Percentiles rank a stretch among this genome's conserved stretches.
Evolutionary conservation across 345 rosid genomes (phyloP).

Genomic region (Psidium friedrichsthalianum): DNA sequence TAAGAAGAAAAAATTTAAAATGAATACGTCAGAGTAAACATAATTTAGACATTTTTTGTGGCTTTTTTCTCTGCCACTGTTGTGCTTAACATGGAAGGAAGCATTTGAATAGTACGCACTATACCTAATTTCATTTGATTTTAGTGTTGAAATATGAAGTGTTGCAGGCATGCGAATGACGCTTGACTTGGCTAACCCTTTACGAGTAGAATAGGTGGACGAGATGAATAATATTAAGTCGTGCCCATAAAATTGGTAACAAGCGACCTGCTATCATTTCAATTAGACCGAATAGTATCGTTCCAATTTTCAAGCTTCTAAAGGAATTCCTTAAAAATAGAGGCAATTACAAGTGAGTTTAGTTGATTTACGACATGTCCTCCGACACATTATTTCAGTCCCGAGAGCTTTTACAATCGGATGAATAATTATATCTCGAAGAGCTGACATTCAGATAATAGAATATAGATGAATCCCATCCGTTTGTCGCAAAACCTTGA

Average conservation of each 20-base stretch:
- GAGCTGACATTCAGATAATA: too few relatives aligned
- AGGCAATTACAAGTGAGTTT: neutral
- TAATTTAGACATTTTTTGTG: too few relatives aligned
- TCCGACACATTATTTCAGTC: too few relatives aligned
- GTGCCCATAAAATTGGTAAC: neutral
- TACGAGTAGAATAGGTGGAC: neutral
- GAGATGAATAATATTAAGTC: neutral
- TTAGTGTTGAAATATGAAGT: neutral
- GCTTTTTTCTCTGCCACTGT: too few relatives aligned
- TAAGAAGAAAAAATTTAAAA: too few relatives aligned
- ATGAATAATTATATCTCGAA: too few relatives aligned
- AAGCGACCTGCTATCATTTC: neutral
- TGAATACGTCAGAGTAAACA: too few relatives aligned
- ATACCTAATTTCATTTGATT: neutral
- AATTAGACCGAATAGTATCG: too few relatives aligned
- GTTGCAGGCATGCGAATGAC: neutral
- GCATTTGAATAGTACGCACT: neutral
- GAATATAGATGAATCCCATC: too few relatives aligned
- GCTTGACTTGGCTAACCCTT: accelerated
- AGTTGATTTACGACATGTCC: too few relatives aligned
- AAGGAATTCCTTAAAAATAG: neutral
- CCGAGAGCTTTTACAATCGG: too few relatives aligned
- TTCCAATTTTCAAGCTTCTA: neutral
- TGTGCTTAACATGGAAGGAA: neutral
- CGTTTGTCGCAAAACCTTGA: too few relatives aligned